Base-by-base conservation (phyloP, 176 grass and related monocot genomes). In the Tillandsia leiboldiana region DNA sequence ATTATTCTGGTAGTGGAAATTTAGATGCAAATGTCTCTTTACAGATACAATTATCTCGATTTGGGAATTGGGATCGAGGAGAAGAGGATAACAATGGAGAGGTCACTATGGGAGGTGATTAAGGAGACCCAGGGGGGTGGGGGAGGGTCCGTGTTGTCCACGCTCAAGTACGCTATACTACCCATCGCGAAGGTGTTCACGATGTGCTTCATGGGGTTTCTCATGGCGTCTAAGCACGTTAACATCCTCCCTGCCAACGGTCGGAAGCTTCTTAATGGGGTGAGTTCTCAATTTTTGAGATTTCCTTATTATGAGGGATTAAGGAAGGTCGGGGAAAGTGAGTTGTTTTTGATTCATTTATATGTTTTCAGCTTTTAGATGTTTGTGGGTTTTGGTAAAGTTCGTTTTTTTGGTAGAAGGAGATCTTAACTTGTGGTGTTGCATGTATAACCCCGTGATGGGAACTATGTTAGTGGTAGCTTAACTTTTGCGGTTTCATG, bases 131-230 rank as follows among this genome's bases (percentile, higher is more conserved):
- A 94, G 71, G 82, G 87, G 5, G 84, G 89, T 11, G 20, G 67
- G 0, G 75, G 64, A 10, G 84, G 88, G 29, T 93, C 95, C 65
- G 69, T 99, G 65, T 65, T 94, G 3, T 71, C 83, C 23, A 90
- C 86, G 56, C 70, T 94, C 50, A 90, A 88, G 79, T 99, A 94
- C 2, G 90, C 95, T 26, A 57, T 94, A 49, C 63, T 99, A 70
- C 95, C 95, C 58, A 94, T 99, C 65, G 95, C 95, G 14, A 99
- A 99, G 75, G 95, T 99, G 63, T 99, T 99, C 66, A 88, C 95
- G 0, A 91, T 99, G 82, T 99, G 95, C 76, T 99, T 99, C 77
- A 88, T 99, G 87, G 95, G 95, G 10, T 93, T 84, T 86, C 87
- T 99, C 26, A 99, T 99, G 95, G 90, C 95, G 15, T 94, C 84